A percentile compares a stretch with the other conserved stretches of the same genome.
Evolutionary conservation across 345 rosid genomes (phyloP).

Genomic region (Erysimum cheiranthoides): DNA sequence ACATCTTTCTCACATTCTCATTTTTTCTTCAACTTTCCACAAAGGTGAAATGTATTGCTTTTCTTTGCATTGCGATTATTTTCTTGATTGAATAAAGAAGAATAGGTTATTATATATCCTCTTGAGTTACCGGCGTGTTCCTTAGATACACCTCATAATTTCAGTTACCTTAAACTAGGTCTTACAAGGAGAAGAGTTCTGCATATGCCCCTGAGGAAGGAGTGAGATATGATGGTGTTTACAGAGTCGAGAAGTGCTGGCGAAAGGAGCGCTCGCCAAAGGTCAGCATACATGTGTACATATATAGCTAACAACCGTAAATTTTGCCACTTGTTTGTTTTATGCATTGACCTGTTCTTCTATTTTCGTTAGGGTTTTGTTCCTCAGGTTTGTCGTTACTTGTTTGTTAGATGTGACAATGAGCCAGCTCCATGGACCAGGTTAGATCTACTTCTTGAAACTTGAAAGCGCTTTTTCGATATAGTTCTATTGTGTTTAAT

Average conservation of each 20-base stretch:
- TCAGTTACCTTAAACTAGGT: constrained; percentile 30
- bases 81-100: not conserved
- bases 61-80: too few relatives aligned
- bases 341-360: constrained; percentile 1
- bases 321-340: not conserved
- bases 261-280: not conserved
- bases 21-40: too few relatives aligned
- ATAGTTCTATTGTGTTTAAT: not conserved
- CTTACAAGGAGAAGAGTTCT: constrained; percentile 65
- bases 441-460: constrained; percentile 49
- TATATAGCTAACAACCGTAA: not conserved
- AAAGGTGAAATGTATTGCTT: too few relatives aligned
- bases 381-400: constrained; percentile 61
- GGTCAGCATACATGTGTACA: constrained; percentile 58
- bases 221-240: constrained; percentile 73
- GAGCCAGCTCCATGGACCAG: constrained; percentile 44
- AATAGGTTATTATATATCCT: not conserved
- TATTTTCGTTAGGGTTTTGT: constrained; percentile 50
- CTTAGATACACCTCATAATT: not conserved
- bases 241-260: constrained; percentile 52
- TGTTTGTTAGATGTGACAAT: constrained; percentile 61
- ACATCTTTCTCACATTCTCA: not conserved
- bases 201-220: constrained; percentile 73
- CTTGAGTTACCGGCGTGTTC: not conserved
- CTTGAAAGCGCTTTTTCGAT: not conserved